Base-by-base conservation (phyloP, 129 eudicot species). In the Centrapalus pauciflorus region DNA sequence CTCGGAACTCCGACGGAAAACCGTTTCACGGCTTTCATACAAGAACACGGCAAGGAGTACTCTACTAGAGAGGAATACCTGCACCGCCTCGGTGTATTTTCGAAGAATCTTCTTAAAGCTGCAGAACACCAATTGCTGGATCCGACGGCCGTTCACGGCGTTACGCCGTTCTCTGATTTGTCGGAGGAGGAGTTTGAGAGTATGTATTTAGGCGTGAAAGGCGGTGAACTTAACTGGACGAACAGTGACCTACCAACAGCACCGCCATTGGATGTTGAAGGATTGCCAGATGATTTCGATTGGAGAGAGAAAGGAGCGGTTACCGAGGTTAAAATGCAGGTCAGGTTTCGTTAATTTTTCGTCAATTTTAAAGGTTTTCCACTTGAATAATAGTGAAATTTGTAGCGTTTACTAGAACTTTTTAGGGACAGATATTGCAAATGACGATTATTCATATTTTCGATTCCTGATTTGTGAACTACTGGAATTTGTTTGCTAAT, bases 281-380 rank as follows among this genome's bases (percentile, higher is more conserved):
- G 51, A 2, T 83, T 92, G 82, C 98, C 98, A 6, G 76, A 85
- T 63, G 76, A 75, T 55, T 88, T 92, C 55, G 98, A 92, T 63
- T 92, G 98, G 98, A 81, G 98, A 41, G 96, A 83, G 34, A 87
- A 83, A 79, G 96, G 98, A 3, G 98, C 96, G 34, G 96, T 88
- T 41, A 85, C 98, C 23, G 90, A 85, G 3, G 95, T 91, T 51
- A 91, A 91, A 77, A 87, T 57, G 87, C 98, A 87, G 97, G 97
- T 87, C 5, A 9, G 35, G 34, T 24, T 49, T 21, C n/a, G 0
- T 29, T 43, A 7, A 29, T 60, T 62, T 4, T 6, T 7, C n/a
- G 23, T 56, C 25, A 21, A 14, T 46, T 23, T 29, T 58, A 29
- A n/a, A 10, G 30, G 24, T 80, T 40, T 84, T 86, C 29, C 29